phyloP scores from a whole-genome alignment of 257 asterid genomes.

The Ilex aquifolium region DNA sequence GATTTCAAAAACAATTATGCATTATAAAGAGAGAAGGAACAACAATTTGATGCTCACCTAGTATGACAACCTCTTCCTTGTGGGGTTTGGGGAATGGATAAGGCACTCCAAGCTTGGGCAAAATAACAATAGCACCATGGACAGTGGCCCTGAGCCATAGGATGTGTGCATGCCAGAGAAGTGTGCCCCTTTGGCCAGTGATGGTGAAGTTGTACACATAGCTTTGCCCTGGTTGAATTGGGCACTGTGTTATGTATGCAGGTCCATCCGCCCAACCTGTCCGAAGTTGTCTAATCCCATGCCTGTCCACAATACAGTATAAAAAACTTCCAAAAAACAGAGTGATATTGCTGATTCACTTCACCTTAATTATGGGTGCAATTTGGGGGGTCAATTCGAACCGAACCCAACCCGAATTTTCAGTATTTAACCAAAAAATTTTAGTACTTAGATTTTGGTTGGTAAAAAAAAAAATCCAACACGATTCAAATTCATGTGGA shows the following conservation, averaged over 20 bases:
- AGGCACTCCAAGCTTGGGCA: slow-evolving; percentile 25
- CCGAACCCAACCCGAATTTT: not conserved
- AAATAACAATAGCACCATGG: slow-evolving; percentile 31
- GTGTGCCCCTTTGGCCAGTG: slow-evolving; percentile 34
- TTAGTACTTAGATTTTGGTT: not conserved
- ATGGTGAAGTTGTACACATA: slow-evolving; percentile 31
- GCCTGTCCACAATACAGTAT: slow-evolving; percentile 17
- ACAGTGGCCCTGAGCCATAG: slow-evolving; percentile 43
- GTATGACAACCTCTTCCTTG: slow-evolving; percentile 21
- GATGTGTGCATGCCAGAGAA: slow-evolving; percentile 40
- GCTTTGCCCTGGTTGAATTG: slow-evolving; percentile 29
- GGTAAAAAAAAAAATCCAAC: not conserved
- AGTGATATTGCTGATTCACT: not conserved
- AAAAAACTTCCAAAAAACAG: not conserved
- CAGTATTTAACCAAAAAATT: not conserved
- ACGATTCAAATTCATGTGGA: no score
- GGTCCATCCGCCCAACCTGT: slow-evolving; percentile 46
- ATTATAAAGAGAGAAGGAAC: no score
- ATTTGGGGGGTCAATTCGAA: not conserved
- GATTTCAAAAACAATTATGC: no score
- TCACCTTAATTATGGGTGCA: not conserved
- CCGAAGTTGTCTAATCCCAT: slow-evolving; percentile 29
- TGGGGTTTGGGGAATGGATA: slow-evolving; percentile 32
- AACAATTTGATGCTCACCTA: slow-evolving; percentile 18
- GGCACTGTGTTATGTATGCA: slow-evolving; percentile 36